These are phyloP conservation scores for Sarocladium oryzae DNA, from an alignment of 2,329 filamentous ascomycete species.

Conservation along the genomic window DNA sequence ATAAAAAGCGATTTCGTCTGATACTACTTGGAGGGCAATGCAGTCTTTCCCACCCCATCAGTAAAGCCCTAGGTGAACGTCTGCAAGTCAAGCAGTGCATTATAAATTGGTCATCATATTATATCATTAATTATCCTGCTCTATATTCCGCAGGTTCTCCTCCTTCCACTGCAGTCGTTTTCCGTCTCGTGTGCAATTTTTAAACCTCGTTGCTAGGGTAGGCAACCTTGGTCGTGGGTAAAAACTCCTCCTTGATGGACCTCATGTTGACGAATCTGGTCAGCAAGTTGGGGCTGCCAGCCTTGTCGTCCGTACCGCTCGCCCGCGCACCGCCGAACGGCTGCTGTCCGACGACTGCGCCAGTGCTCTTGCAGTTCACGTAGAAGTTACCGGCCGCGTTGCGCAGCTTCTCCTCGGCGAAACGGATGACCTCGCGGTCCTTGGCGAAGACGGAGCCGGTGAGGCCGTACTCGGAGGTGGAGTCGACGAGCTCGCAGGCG, in stretches of 20 bases:
- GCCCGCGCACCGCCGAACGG: constrained; percentile 63
- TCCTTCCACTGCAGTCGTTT: background rate
- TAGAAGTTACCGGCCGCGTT: constrained; percentile 80
- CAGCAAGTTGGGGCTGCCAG: constrained; percentile 58
- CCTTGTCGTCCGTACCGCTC: constrained; percentile 69
- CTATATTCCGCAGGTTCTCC: background rate
- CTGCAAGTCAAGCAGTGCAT: background rate
- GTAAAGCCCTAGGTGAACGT: too few species aligned
- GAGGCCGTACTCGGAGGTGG: constrained; percentile 68
- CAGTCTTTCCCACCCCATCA: too few species aligned
- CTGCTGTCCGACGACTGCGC: constrained; percentile 67
- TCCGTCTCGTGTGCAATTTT: constrained; percentile 3
- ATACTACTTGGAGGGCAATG: too few species aligned
- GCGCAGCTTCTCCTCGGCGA: constrained; percentile 64
- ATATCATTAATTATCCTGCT: too few species aligned
- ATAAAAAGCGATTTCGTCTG: too few species aligned
- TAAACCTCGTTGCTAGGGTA: constrained; percentile 68
- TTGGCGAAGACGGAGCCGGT: constrained; percentile 71
- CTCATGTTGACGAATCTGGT: constrained; percentile 60
- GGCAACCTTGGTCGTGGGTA: constrained; percentile 51
- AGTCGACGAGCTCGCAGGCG: constrained; percentile 59
- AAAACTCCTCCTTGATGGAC: constrained; percentile 71
- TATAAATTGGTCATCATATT: too few species aligned
- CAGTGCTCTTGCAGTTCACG: constrained; percentile 77
- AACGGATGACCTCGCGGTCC: constrained; percentile 58